Base-by-base conservation (phyloP, 495 filamentous ascomycete genomes). In the Penicillium salamii region DNA sequence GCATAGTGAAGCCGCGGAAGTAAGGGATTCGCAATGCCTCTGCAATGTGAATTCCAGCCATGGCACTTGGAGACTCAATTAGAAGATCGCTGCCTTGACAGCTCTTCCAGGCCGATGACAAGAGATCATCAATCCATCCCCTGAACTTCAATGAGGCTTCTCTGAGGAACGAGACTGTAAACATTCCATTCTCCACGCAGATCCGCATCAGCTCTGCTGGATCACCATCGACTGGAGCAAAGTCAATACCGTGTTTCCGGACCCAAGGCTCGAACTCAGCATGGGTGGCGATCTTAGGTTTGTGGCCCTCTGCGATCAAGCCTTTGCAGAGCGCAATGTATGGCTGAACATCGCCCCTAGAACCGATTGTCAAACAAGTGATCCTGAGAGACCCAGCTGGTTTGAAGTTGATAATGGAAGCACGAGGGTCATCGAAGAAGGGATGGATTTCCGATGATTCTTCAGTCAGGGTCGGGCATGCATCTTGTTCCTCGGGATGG, bases 41-140 rank as follows among this genome's bases (percentile, higher is more conserved):
- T n/a, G 93, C 93, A 52, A 98, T 97, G 65, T 98, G 93, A 35
- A 98, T 96, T 23, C 93, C 93, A 8, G 85, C 91, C 93, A 98
- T 98, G 35, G 95, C 91, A 54, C 86, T 91, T n/a, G 93, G 93
- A 35, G 88, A 92, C 55, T 98, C 93, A 42, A 98, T 95, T 13
- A 98, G 75, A 29, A 98, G 72, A 63, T 98, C 92, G 42, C 86
- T 88, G 38, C 83, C 86, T 66, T 97, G 84, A 57, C 91, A 97
- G 14, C 90, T 86, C 42, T 58, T 66, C 86, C 90, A 97, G 0
- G 90, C 84, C n/a, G 90, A 89, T 8, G 75, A 78, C 17, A 96
- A 80, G 7, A 98, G 77, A 21, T 87, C 85, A 57, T 98, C 92
- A 48, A 98, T 83, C 91, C 91, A 98, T 15, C 87, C 87, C 53